Base-by-base conservation (phyloP, 169 alveolate species). In the Plasmodium reichenowi region DNA sequence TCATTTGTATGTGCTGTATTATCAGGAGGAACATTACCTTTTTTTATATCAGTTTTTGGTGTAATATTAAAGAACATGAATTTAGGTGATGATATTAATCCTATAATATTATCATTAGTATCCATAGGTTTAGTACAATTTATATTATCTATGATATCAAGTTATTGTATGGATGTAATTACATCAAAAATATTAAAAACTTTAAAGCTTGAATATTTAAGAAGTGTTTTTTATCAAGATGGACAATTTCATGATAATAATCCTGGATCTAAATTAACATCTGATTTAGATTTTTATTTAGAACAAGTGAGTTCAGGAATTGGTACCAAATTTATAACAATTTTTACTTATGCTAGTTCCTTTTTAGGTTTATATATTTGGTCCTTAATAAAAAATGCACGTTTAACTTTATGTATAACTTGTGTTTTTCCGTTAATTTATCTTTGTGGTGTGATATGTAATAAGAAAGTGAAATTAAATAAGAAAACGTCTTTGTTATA, bases 211-310 rank as follows among this genome's bases (percentile, higher is more conserved):
- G 56, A 85, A 66, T 91, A 54, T 83, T 74, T 91, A 22, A 76
- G 52, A 54, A 74, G 88, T 63, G 92, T 91, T 8, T 72, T 91
- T 64, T 68, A 86, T 50, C 92, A 85, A 59, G 94, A 91, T 85
- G 88, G 91, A 7, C 63, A 73, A 24, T 91, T 88, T 88, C 92
- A 86, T 68, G 94, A 91, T 60, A 85, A 70, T 38, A 91, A 86
- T 54, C 72, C 91, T 1, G 93, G 93, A 17, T 64, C 91, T 22
- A 86, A 88, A 59, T 71, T 91, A 26, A 88, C 71, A 38, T 72
- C 92, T 4, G 93, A 88, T 24, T 71, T 91, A 87, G 85, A 76
- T 12, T 88, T 80, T 71, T 80, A 91, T 70, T 72, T 91, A 72
- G 88, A 58, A 52, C 88, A 91, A 73, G 70, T 91, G 8, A 43